Conservation (phyloP, 139 green algal genomes). For the Helicosporidium sp. region DNA sequence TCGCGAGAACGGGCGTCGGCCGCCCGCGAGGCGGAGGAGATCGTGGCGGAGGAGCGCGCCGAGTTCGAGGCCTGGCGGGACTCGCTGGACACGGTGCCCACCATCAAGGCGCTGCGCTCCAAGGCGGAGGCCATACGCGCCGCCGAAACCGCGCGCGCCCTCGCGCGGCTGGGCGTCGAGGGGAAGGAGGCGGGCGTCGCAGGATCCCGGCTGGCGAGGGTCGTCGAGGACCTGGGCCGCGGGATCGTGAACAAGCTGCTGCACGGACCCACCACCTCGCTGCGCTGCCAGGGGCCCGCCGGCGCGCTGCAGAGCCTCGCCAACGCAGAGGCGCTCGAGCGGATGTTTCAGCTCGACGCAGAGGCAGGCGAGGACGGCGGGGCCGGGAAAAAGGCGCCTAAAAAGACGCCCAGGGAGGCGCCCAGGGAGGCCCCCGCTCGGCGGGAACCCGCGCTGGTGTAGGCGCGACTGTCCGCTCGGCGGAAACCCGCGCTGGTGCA, state of each 20-base stretch:
- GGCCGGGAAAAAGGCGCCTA: conserved; percentile 1
- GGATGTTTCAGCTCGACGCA: conserved; percentile 81
- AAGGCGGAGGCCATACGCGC: conserved; percentile 82
- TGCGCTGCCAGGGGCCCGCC: conserved; percentile 70
- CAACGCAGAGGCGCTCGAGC: conserved; percentile 96
- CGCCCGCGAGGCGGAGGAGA: conserved; percentile 46
- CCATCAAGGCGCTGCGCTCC: conserved; percentile 87
- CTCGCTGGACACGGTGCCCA: conserved; percentile 91
- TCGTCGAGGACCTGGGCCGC: conserved; percentile 81
- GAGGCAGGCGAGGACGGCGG: conserved; percentile 4
- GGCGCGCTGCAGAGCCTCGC: conserved; percentile 75
- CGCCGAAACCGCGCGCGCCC: conserved; percentile 79
- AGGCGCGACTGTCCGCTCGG: no score
- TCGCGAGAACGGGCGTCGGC: conserved; percentile 62
- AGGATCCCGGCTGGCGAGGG: background rate
- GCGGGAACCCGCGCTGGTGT: no score
- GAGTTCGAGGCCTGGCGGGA: conserved; percentile 94
- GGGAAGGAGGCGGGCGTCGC: conserved; percentile 31
- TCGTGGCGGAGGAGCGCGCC: conserved; percentile 43
- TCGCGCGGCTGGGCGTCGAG: conserved; percentile 71
- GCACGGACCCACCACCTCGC: conserved; percentile 91
- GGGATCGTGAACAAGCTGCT: conserved; percentile 98
- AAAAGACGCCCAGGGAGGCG: no score
- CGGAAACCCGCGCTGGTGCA: no score
- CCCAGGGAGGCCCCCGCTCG: background rate